Conservation (phyloP, 1,284 basidiomycete genomes). For the Vanrija sp. region DNA sequence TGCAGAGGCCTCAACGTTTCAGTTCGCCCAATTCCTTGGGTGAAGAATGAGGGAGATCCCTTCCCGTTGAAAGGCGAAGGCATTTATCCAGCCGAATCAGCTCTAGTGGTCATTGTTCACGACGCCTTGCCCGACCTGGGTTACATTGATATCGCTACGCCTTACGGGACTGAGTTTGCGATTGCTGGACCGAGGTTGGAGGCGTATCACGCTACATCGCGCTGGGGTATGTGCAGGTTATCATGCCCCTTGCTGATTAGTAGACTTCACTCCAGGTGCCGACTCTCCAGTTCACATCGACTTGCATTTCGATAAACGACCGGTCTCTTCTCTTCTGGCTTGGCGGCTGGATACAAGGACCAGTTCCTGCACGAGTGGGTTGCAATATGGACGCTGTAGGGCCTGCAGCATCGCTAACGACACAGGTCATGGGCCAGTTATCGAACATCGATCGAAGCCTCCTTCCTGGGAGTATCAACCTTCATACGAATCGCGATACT, state of each 20-base stretch:
- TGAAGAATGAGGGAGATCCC: slow-evolving; percentile 11
- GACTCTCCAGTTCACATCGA: slow-evolving; percentile 2
- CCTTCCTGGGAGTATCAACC: slow-evolving; percentile 59
- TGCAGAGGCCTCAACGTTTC: slow-evolving; percentile 2
- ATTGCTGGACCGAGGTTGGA: too few species aligned
- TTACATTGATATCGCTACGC: too few species aligned
- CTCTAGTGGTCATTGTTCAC: slow-evolving; percentile 16
- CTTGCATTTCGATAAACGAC: neutral
- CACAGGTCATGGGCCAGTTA: slow-evolving; percentile 18
- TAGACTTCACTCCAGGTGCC: neutral
- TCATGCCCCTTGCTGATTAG: too few species aligned
- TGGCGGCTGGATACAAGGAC: slow-evolving; percentile 3
- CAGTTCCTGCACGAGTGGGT: slow-evolving; percentile 15
- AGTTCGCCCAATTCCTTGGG: slow-evolving; percentile 12
- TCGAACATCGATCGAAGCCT: slow-evolving; percentile 50
- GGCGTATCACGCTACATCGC: too few species aligned
- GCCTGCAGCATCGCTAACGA: neutral
- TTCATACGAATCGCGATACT: slow-evolving; percentile 69
- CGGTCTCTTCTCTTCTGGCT: slow-evolving; percentile 4
- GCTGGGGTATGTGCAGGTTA: neutral
- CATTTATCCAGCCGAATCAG: slow-evolving; percentile 23
- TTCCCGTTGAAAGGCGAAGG: slow-evolving; percentile 44
- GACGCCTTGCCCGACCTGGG: neutral
- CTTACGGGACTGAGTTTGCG: too few species aligned
- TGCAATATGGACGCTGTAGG: neutral